phyloP scores from a whole-genome alignment of 2,329 filamentous ascomycete species.

The Xylaria sp. region DNA sequence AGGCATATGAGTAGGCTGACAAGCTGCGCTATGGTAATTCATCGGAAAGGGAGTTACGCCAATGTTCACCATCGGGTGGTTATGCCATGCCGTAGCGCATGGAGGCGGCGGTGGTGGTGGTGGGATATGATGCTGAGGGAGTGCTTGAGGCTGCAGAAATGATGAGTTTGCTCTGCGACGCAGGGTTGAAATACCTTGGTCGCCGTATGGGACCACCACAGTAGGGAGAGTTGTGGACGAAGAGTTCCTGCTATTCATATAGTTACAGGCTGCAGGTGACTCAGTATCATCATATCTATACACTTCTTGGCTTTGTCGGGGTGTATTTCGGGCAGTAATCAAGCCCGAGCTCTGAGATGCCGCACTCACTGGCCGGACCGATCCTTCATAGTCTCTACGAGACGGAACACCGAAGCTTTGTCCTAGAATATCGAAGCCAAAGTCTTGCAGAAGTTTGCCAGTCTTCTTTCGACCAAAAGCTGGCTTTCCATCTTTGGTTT shows the following conservation, averaged over 20 bases:
- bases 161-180: conserved; percentile 1
- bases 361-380: conserved; percentile 29
- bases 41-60: conserved; percentile 4
- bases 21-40: conserved; percentile 5
- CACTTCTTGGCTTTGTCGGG: conserved; percentile 9
- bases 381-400: conserved; percentile 40
- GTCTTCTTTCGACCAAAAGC: conserved; percentile 45
- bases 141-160: neutral
- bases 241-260: conserved; percentile 21
- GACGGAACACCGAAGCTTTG: conserved; percentile 44
- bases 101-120: conserved; percentile 23
- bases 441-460: conserved; percentile 38
- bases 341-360: conserved; percentile 37
- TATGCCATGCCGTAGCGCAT: conserved; percentile 17
- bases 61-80: neutral
- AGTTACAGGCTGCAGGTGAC: neutral
- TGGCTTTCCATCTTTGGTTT: conserved; percentile 41
- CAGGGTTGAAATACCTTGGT: conserved; percentile 1
- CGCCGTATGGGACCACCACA: neutral
- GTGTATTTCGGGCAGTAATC: conserved; percentile 23
- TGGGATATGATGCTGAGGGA: conserved; percentile 9
- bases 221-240: conserved; percentile 27
- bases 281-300: conserved; percentile 14
- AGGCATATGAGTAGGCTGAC: conserved; percentile 8
- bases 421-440: conserved; percentile 44